Evolutionary conservation across 2,329 filamentous ascomycete species (phyloP).

Genomic region (Talaromyces sp.): DNA sequence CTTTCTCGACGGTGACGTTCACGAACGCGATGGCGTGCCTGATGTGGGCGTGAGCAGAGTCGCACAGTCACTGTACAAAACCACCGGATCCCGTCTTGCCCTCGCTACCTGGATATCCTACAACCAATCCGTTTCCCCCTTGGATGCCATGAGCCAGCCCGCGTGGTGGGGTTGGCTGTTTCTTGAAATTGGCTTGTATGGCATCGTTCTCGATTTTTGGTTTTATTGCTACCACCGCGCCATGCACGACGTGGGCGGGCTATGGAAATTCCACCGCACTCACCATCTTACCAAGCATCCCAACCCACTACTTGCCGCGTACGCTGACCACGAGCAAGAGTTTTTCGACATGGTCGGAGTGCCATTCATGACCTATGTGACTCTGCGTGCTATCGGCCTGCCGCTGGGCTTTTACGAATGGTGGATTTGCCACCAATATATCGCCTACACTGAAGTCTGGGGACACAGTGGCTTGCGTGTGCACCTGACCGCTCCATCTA

Average conservation of each 20-base stretch:
- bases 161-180: slow-evolving; percentile 19
- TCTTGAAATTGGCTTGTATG: slow-evolving; percentile 37
- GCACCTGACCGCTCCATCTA: slow-evolving; percentile 28
- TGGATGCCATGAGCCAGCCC: slow-evolving; percentile 20
- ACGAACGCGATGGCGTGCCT: slow-evolving; percentile 40
- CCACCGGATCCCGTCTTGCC: slow-evolving; percentile 26
- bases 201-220: slow-evolving; percentile 42
- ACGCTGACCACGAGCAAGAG: slow-evolving; percentile 41
- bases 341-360: slow-evolving; percentile 40
- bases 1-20: slow-evolving; percentile 42
- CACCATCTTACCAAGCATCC: slow-evolving; percentile 45
- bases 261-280: slow-evolving; percentile 43
- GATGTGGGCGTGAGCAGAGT: slow-evolving; percentile 34
- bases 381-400: slow-evolving; percentile 30
- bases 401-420: slow-evolving; percentile 45
- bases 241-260: slow-evolving; percentile 36
- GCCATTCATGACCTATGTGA: slow-evolving; percentile 34
- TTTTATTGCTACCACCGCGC: slow-evolving; percentile 41
- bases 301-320: slow-evolving; percentile 37
- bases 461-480: slow-evolving; percentile 28
- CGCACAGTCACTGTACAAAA: slow-evolving; percentile 27
- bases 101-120: slow-evolving; percentile 32
- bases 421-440: slow-evolving; percentile 43
- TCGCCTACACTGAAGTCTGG: slow-evolving; percentile 20
- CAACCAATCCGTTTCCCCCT: slow-evolving; percentile 23